Evolutionary conservation across 495 filamentous ascomycete species (phyloP).

Genomic region (Penicillium cosmopolitanum): DNA sequence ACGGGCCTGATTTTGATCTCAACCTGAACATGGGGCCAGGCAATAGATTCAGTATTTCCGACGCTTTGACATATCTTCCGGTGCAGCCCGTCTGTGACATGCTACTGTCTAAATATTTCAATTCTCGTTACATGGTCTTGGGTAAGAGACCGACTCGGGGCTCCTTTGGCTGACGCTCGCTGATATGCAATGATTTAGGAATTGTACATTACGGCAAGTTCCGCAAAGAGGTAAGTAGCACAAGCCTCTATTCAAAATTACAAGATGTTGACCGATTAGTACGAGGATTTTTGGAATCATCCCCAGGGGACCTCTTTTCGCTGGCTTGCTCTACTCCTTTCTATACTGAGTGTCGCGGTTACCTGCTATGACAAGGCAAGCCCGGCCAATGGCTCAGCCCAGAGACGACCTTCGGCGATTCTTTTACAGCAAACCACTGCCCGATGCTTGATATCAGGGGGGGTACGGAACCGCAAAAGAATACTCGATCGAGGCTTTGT

Average conservation of each 20-base stretch:
- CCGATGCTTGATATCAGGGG: constrained; percentile 46
- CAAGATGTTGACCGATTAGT: constrained; percentile 31
- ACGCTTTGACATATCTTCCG: constrained; percentile 43
- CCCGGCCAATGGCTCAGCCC: not conserved
- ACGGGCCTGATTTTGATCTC: constrained; percentile 1
- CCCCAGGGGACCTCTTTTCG: constrained; percentile 36
- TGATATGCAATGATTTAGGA: constrained; percentile 5
- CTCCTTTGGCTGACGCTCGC: not conserved
- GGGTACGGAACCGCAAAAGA: constrained; percentile 49
- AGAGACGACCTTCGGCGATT: not conserved
- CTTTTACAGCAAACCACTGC: constrained; percentile 22
- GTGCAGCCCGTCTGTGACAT: constrained; percentile 40
- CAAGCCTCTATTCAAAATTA: not conserved
- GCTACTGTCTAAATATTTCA: constrained; percentile 53
- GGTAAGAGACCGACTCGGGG: not conserved
- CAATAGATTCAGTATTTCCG: constrained; percentile 18
- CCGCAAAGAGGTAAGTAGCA: constrained; percentile 21
- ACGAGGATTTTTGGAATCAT: constrained; percentile 50
- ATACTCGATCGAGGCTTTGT: constrained; percentile 51
- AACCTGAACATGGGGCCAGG: constrained; percentile 1
- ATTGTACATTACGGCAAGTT: constrained; percentile 27
- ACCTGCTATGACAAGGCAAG: constrained; percentile 3
- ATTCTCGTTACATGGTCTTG: constrained; percentile 43
- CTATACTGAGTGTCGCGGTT: constrained; percentile 16
- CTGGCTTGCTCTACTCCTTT: constrained; percentile 43